Base-by-base conservation (phyloP, 164 flowering plant genomes). In the Chloranthus sessilifolius region DNA sequence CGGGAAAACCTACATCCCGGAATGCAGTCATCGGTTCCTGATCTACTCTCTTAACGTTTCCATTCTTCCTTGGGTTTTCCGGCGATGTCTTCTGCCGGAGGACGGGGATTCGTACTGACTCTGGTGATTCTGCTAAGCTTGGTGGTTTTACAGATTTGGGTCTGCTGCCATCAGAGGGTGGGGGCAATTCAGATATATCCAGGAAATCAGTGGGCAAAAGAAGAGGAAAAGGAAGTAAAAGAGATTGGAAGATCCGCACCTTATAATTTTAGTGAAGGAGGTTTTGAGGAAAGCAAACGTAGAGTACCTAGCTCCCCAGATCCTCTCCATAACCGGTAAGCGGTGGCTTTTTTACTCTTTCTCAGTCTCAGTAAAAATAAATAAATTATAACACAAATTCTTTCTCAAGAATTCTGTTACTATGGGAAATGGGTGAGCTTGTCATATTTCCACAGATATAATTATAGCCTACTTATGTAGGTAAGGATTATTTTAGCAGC, bases 311-410 rank as follows among this genome's bases (percentile, higher is more conserved):
- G 45, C 38, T 56, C 52, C 52, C 60, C 60, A 4, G 60, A 56
- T 39, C 60, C 60, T 35, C 60, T 56, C 19, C 60, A 56, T 27
- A 56, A 56, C 33, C 44, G 60, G 60, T 56, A 39, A 35, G 33
- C 52, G 15, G n/a, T 5, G 5, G 10, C 4, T 50, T 29, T 28
- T 5, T 11, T 26, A 7, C 2, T 7, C 16, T 8, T 27, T 26
- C 1, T 45, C 17, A n/a, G n/a, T n/a, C n/a, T n/a, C n/a, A n/a
- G n/a, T n/a, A n/a, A n/a, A n/a, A n/a, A n/a, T n/a, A n/a, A n/a
- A n/a, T n/a, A n/a, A n/a, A n/a, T n/a, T n/a, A n/a, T n/a, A n/a
- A n/a, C n/a, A n/a, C n/a, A n/a, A n/a, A n/a, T n/a, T n/a, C n/a
- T n/a, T n/a, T n/a, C n/a, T n/a, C n/a, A n/a, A n/a, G n/a, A n/a